Evolutionary conservation across 345 rosid genomes (phyloP).

Genomic region (Kandelia obovata): DNA sequence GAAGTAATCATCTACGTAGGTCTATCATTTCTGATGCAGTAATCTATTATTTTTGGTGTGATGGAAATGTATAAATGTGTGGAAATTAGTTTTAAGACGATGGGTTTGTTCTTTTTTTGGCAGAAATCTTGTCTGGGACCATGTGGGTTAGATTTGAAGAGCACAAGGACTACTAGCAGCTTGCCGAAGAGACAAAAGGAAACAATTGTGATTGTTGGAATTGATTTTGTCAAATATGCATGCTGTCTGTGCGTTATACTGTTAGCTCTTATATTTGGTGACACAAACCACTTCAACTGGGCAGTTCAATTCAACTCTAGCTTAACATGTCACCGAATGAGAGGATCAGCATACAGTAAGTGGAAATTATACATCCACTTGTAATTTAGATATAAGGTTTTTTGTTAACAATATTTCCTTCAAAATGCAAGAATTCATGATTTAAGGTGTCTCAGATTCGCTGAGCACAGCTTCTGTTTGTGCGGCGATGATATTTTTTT

Average conservation of each 20-base stretch:
- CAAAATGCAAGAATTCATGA: background rate
- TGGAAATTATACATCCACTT: background rate
- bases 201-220: background rate
- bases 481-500: too few species aligned
- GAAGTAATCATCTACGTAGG: background rate
- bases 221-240: constrained; percentile 1
- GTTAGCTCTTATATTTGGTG: background rate
- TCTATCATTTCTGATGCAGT: background rate
- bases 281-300: background rate
- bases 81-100: background rate
- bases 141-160: constrained; percentile 6
- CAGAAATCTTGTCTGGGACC: constrained; percentile 11
- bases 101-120: background rate
- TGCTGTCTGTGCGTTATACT: background rate
- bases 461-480: too few species aligned
- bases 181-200: constrained; percentile 11
- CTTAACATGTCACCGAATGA: too few species aligned
- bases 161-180: background rate
- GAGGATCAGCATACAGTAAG: background rate
- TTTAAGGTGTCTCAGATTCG: background rate
- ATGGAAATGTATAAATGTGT: background rate
- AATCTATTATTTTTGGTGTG: background rate
- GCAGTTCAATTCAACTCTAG: too few species aligned
- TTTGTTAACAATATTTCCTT: background rate
- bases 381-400: background rate